These are phyloP conservation scores for Eucalyptus coolabah DNA, from an alignment of 345 rosid genomes.

Conservation along the genomic window DNA sequence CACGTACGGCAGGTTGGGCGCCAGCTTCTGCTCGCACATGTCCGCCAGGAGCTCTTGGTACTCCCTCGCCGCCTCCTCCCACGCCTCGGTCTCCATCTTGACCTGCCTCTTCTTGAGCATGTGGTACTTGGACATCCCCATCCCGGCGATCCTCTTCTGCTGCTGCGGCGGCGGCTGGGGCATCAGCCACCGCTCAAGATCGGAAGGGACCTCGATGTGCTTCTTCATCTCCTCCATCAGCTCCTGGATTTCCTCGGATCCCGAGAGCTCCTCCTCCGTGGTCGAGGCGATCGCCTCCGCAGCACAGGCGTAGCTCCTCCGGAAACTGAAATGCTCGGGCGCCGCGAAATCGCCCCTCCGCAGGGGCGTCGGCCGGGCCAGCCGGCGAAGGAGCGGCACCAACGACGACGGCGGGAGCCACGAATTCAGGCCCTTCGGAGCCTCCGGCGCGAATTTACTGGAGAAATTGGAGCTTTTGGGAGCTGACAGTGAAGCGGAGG, in stretches of 20 bases:
- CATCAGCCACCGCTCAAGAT: not conserved
- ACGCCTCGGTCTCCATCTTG: slow-evolving; percentile 87
- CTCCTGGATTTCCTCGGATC: slow-evolving; percentile 60
- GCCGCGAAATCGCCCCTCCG: not conserved
- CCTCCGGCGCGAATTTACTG: not conserved
- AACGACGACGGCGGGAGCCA: not conserved
- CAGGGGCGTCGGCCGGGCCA: not conserved
- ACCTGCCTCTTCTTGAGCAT: slow-evolving; percentile 52
- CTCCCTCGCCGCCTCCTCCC: slow-evolving; percentile 86
- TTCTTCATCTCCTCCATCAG: slow-evolving; percentile 24
- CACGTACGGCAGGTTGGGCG: slow-evolving; percentile 84
- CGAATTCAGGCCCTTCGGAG: not conserved
- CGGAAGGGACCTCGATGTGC: slow-evolving; percentile 11
- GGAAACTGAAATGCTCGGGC: not conserved
- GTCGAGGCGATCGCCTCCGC: slow-evolving; percentile 32
- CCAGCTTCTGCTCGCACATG: slow-evolving; percentile 95
- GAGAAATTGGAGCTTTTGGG: not conserved
- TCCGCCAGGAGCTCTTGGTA: slow-evolving; percentile 69
- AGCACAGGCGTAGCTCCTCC: slow-evolving; percentile 33
- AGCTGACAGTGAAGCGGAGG: not conserved
- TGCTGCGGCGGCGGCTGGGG: slow-evolving; percentile 7
- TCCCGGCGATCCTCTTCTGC: slow-evolving; percentile 42
- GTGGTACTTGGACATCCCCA: slow-evolving; percentile 38
- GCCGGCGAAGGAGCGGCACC: not conserved
- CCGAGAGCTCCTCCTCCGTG: slow-evolving; percentile 17